Base-by-base conservation (phyloP, 768 basidiomycete species). In the Leccinum longicurvipes region DNA sequence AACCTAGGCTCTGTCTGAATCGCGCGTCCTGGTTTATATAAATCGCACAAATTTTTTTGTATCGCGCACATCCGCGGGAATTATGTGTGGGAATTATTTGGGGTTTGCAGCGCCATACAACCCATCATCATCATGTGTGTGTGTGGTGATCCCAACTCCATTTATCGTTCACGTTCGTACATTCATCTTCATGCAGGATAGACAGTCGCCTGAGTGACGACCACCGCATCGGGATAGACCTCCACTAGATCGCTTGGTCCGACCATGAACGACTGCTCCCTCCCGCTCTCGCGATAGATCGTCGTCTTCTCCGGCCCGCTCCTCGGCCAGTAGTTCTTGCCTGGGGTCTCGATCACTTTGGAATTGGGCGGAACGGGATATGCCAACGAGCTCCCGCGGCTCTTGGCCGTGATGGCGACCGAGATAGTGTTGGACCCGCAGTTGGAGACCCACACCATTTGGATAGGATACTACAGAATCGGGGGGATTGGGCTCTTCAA, bases 391-490 rank as follows among this genome's bases (percentile, higher is more conserved):
- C 56, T 56, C n/a, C 63, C 56, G 5, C 51, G 54, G 4, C 24
- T 25, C 50, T 17, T 28, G n/a, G 42, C 64, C 14, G 62, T 53
- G 4, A 64, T 25, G 6, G 48, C 9, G 17, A 63, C 17, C 3
- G 44, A 4, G 21, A 58, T 50, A 12, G 17, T 8, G 14, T 15
- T 17, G 8, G 2, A 5, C 2, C 25, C 19, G 9, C 54, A 60
- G 21, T 61, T 63, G 31, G 62, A 60, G 6, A 64, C 50, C 62
- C 62, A 64, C 27, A 63, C 59, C 62, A 60, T 64, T 19, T 25
- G 31, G 31, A 31, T 19, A 2, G 10, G 36, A 39, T 31, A 31
- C 12, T n/a, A 39, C 36, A 39, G 17, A 9, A 36, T 36, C 34
- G 34, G 17, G 17, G n/a, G 34, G 15, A 17, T n/a, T 36, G 12